Percentiles rank a stretch among this genome's conserved stretches.
Conservation (phyloP, 768 basidiomycete species). For the Macrolepiota dolichaula region DNA sequence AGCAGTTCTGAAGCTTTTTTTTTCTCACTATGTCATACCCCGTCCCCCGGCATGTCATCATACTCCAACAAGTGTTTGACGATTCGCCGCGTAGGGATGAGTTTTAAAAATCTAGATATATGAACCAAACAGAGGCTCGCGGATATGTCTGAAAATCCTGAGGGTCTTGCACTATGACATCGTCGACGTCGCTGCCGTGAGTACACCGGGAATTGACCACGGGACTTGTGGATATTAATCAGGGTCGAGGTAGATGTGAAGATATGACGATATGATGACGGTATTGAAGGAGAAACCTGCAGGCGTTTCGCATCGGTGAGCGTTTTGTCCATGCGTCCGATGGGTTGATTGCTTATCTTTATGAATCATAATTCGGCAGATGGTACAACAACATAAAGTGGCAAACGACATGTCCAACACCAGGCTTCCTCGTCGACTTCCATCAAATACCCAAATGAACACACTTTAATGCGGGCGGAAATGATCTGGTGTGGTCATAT, state of each 20-base stretch:
- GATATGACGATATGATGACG: not conserved
- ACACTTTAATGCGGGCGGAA: not conserved
- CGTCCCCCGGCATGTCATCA: not conserved
- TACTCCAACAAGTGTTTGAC: not conserved
- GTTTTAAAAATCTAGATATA: not conserved
- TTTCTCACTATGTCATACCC: not conserved
- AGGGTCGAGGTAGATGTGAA: conserved; percentile 1
- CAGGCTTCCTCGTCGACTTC: not conserved
- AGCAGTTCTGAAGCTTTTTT: not conserved
- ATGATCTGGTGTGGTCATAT: not conserved
- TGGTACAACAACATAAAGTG: not conserved
- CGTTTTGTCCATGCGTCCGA: not conserved
- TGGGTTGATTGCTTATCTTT: not conserved
- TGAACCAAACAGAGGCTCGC: not conserved
- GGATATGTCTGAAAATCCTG: not conserved
- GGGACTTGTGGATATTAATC: not conserved
- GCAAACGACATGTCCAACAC: not conserved
- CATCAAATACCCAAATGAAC: not conserved
- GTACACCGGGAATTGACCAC: not conserved
- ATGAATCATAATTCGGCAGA: not conserved
- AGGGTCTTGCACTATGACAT: not conserved
- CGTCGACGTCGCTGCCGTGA: not conserved
- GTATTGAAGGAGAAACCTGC: not conserved
- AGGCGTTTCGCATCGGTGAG: not conserved
- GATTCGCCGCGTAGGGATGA: not conserved